A percentile compares a stretch with the other conserved stretches of the same genome.
Conservation (phyloP, 2,329 filamentous ascomycete species). For the Aspergillus terreus region DNA sequence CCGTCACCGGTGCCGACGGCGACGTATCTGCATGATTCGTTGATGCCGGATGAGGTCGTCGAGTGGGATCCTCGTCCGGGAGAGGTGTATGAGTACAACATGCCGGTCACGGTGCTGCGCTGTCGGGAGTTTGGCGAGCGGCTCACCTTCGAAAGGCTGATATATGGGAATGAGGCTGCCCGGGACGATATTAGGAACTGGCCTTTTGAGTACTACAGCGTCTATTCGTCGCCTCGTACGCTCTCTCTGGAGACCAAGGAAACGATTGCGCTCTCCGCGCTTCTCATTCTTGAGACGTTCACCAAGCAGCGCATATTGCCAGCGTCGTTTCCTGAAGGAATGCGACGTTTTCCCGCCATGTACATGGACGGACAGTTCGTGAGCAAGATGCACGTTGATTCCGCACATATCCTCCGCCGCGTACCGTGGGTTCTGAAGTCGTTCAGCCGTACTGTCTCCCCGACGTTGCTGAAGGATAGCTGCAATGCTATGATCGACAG, state of each 20-base stretch:
- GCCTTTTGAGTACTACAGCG: background rate
- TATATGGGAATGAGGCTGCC: background rate
- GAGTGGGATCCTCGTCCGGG: background rate
- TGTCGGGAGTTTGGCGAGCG: too few relatives aligned
- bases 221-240: background rate
- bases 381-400: background rate
- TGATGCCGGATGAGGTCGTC: background rate
- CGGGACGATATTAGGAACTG: background rate
- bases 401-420: background rate
- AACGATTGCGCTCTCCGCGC: slow-evolving; percentile 12
- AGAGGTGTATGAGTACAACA: background rate
- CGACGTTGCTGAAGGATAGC: background rate
- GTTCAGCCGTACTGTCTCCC: background rate
- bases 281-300: slow-evolving; percentile 15
- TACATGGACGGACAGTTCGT: background rate
- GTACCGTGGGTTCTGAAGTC: background rate
- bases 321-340: slow-evolving; percentile 1
- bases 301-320: background rate
- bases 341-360: background rate
- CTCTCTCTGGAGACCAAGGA: slow-evolving; percentile 2
- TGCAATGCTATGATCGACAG: background rate
- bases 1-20: background rate
- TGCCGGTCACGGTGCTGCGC: background rate
- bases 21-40: background rate
- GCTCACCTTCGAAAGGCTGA: too few relatives aligned